Base-by-base conservation (phyloP, 2,329 filamentous ascomycete genomes). In the Pseudocercospora vitis region DNA sequence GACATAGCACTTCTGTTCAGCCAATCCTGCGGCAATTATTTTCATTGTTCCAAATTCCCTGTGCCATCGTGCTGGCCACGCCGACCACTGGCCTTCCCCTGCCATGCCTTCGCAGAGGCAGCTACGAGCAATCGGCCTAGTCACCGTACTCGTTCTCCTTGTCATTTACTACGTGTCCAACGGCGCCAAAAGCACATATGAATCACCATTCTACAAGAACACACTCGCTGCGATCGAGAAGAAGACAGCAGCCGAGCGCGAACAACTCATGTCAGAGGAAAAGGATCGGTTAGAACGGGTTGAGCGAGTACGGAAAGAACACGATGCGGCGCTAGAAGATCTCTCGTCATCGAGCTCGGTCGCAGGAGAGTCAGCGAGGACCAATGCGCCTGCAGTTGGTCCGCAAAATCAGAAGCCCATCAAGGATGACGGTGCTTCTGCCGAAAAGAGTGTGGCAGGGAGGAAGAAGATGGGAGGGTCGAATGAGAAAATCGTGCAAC, bases 121-220 rank as follows among this genome's bases (percentile, higher is more conserved):
- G 63, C 68, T 89, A 64, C 85, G 85, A 67, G 75, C 87, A 63
- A 74, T 90, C 52, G 75, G 82, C 59, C 76, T 91, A 65, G 76
- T 86, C 52, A 77, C 85, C 52, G 63, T 91, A 62, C 77, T 84
- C 60, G 76, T 81, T 55, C 72, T 92, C 55, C 73, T 92, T 62
- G 78, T 85, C 40, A 74, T 87, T 50, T 76, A 95, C 62, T 90
- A 92, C 76, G 85, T 89, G 69, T 86, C 85, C 16, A 81, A 80
- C n/a, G 79, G 78, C 45, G 74, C 81, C 48, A 78, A 80, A 53
- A 74, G 79, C 46, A 76, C 77, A 28, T 70, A 74, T 56, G 75
- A 75, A 44, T 78, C 72, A 37, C 78, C 79, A 63, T 84, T 83
- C 72, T 83, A 84, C 70, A 75, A 73, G 21, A 77, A 78, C 44